Evolutionary conservation across 768 basidiomycete species (phyloP).

Genomic region (Coprinellus aureogranulatus): DNA sequence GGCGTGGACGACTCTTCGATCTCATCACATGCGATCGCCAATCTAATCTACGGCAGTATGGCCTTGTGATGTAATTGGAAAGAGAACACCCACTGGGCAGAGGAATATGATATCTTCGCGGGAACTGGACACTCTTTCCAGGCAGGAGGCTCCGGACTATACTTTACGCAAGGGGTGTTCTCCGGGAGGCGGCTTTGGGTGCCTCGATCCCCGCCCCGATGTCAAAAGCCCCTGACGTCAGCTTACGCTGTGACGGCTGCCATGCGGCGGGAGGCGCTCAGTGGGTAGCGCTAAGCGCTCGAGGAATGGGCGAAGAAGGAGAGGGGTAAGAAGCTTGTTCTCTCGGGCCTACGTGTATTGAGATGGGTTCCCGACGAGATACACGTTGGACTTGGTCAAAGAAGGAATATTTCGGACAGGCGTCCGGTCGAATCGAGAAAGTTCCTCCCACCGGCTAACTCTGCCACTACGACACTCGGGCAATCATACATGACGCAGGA

Average conservation of each 20-base stretch:
- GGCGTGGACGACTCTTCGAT: too few relatives aligned
- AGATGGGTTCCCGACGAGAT: too few relatives aligned
- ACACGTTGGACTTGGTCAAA: neutral
- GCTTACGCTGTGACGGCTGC: neutral
- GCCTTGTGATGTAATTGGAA: conserved; percentile 2
- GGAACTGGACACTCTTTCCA: neutral
- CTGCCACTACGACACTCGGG: too few relatives aligned
- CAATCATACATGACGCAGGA: too few relatives aligned
- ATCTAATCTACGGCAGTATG: neutral
- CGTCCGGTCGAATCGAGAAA: neutral
- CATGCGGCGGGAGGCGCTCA: neutral
- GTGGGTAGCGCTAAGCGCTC: too few relatives aligned
- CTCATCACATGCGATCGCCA: too few relatives aligned
- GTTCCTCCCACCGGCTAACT: neutral
- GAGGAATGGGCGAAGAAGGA: too few relatives aligned
- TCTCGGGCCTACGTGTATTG: too few relatives aligned
- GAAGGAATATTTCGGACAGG: conserved; percentile 1
- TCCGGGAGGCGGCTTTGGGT: neutral
- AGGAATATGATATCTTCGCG: neutral
- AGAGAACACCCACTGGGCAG: neutral
- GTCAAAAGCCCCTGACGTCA: neutral
- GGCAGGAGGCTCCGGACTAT: neutral
- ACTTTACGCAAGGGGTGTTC: neutral
- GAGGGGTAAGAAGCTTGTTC: too few relatives aligned
- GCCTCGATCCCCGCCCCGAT: too few relatives aligned